These are phyloP conservation scores for Pelargonium citronellum DNA, from an alignment of 441 rosid genomes.

Conservation along the genomic window DNA sequence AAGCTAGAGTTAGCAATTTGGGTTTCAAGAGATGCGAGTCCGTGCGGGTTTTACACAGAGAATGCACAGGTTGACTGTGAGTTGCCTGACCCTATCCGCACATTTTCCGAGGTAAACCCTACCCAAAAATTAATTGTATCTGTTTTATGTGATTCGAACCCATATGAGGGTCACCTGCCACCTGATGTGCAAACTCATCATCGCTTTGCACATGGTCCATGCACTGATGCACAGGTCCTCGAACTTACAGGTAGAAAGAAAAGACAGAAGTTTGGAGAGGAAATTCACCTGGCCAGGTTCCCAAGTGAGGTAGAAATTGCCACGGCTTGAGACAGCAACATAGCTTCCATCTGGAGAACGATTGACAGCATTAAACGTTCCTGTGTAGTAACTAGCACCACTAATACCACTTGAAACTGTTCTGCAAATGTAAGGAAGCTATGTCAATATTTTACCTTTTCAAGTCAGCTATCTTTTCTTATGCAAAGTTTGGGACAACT, in stretches of 20 bases:
- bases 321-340: slow-evolving; percentile 96
- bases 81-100: no score
- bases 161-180: no score
- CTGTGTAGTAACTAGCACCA: slow-evolving; percentile 96
- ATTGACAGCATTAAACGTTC: slow-evolving; percentile 84
- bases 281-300: slow-evolving; percentile 82
- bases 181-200: no score
- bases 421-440: slow-evolving; percentile 49
- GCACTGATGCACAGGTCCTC: no score
- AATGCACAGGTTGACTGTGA: no score
- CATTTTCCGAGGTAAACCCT: no score
- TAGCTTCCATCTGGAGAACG: slow-evolving; percentile 91
- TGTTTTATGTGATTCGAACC: no score
- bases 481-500: no score
- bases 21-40: not conserved
- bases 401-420: slow-evolving; percentile 97
- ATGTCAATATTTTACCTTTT: slow-evolving; percentile 23
- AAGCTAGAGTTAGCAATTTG: not conserved
- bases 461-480: not conserved
- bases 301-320: slow-evolving; percentile 94
- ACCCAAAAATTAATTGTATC: no score
- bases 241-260: not conserved
- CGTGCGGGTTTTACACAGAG: no score
- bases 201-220: no score
- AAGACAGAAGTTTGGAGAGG: slow-evolving; percentile 13